Conservation (phyloP, 169 alveolate species). For the Plasmodium gallinaceum region DNA sequence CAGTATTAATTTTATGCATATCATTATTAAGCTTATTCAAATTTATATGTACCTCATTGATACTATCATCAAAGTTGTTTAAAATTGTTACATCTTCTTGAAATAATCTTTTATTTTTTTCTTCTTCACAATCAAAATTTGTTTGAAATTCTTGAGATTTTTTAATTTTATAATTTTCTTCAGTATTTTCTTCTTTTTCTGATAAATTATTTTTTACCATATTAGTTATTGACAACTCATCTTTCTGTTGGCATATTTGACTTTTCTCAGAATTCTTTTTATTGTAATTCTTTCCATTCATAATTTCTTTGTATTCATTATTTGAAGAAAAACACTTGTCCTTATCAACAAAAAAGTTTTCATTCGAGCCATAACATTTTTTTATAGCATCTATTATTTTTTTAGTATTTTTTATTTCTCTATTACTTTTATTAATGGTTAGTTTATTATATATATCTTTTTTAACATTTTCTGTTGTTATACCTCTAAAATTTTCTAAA, state of each 20-base stretch:
- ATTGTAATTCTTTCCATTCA: not conserved
- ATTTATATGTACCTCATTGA: too few relatives aligned
- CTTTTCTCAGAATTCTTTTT: not conserved
- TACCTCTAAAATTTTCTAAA: conserved; percentile 47
- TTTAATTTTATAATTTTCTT: too few relatives aligned
- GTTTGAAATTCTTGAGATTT: too few relatives aligned
- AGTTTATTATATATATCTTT: not conserved
- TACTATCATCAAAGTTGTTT: too few relatives aligned
- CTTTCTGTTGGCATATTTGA: not conserved
- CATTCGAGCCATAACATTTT: conserved; percentile 34
- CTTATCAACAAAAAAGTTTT: not conserved
- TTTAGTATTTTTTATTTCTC: conserved; percentile 8
- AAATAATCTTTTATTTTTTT: too few relatives aligned
- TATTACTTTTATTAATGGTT: not conserved
- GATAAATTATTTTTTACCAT: not conserved
- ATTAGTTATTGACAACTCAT: not conserved
- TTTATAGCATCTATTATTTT: conserved; percentile 51
- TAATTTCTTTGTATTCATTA: not conserved
- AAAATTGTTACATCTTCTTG: too few relatives aligned
- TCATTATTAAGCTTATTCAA: too few relatives aligned
- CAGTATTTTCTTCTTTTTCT: not conserved
- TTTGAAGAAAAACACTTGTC: not conserved
- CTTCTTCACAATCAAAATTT: too few relatives aligned
- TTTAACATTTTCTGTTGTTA: conserved; percentile 47
- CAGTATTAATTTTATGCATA: too few relatives aligned